Evolutionary conservation across 192 early-diverging fungal genomes (phyloP).

Genomic region (Gonapodya prolifera): DNA sequence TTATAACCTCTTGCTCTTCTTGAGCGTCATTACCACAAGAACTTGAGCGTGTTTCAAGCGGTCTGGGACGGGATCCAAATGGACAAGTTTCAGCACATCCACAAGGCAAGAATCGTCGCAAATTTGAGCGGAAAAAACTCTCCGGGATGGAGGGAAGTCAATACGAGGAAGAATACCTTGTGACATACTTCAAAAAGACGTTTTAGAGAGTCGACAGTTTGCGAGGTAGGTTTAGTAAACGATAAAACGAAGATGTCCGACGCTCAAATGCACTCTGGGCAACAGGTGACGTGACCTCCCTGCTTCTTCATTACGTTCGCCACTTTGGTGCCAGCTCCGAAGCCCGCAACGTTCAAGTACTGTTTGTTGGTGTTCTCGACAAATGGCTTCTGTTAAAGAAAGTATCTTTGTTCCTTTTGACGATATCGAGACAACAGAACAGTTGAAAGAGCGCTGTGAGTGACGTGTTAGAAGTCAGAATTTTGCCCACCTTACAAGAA

Average conservation of each 20-base stretch:
- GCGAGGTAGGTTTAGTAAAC: conserved; percentile 29
- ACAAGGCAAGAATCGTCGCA: conserved; percentile 44
- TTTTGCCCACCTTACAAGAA: too few species aligned
- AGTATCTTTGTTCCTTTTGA: too few species aligned
- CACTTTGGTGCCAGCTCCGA: too few species aligned
- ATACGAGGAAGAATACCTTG: conserved; percentile 83
- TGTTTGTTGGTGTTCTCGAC: too few species aligned
- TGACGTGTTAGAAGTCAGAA: too few species aligned
- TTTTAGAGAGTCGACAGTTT: conserved; percentile 38
- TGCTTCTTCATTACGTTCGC: too few species aligned
- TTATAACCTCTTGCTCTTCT: neutral
- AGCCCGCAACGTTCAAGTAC: too few species aligned
- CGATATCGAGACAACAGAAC: too few species aligned
- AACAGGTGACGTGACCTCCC: too few species aligned
- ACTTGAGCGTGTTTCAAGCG: conserved; percentile 10
- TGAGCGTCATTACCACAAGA: neutral
- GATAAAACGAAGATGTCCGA: too few species aligned
- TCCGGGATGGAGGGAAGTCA: conserved; percentile 78
- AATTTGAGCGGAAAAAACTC: conserved; percentile 63
- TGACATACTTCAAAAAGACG: conserved; percentile 52
- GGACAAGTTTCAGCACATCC: conserved; percentile 20
- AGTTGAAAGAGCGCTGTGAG: too few species aligned
- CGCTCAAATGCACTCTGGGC: conserved; percentile 3
- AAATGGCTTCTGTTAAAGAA: too few species aligned
- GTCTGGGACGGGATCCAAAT: neutral